Conservation (phyloP, 2,329 filamentous ascomycete genomes). For the Anthostomella pinea region DNA sequence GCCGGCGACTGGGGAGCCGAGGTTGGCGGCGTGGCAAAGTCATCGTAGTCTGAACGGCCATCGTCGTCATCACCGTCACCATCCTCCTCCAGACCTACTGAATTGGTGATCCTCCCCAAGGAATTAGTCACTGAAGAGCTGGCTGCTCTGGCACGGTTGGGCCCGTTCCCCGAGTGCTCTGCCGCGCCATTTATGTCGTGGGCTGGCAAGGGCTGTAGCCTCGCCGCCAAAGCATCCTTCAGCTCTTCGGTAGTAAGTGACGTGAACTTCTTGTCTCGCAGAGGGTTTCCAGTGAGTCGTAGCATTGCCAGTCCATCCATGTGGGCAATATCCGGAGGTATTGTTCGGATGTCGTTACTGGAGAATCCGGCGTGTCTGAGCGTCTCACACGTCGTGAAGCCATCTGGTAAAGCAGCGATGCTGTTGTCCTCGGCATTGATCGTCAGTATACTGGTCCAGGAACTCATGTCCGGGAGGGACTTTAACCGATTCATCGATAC, state of each 20-base stretch:
- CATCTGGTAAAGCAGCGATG: constrained; percentile 70
- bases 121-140: too few relatives aligned
- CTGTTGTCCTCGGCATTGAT: constrained; percentile 80
- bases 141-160: constrained; percentile 29
- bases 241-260: constrained; percentile 77
- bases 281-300: constrained; percentile 81
- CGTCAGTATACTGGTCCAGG: constrained; percentile 70
- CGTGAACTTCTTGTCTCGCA: constrained; percentile 83
- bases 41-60: constrained; percentile 49
- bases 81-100: too few relatives aligned
- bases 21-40: constrained; percentile 58
- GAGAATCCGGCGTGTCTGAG: constrained; percentile 79
- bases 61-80: constrained; percentile 39
- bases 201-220: constrained; percentile 56
- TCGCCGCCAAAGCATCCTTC: constrained; percentile 67
- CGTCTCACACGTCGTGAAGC: constrained; percentile 65
- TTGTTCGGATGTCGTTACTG: constrained; percentile 73
- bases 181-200: constrained; percentile 17
- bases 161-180: constrained; percentile 26
- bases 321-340: constrained; percentile 73
- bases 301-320: constrained; percentile 78
- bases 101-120: too few relatives aligned
- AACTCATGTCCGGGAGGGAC: constrained; percentile 67
- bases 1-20: constrained; percentile 50
- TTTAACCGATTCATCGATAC: constrained; percentile 80